These are phyloP conservation scores for Xylaria acuta DNA, from an alignment of 495 filamentous ascomycete genomes.

Conservation along the genomic window DNA sequence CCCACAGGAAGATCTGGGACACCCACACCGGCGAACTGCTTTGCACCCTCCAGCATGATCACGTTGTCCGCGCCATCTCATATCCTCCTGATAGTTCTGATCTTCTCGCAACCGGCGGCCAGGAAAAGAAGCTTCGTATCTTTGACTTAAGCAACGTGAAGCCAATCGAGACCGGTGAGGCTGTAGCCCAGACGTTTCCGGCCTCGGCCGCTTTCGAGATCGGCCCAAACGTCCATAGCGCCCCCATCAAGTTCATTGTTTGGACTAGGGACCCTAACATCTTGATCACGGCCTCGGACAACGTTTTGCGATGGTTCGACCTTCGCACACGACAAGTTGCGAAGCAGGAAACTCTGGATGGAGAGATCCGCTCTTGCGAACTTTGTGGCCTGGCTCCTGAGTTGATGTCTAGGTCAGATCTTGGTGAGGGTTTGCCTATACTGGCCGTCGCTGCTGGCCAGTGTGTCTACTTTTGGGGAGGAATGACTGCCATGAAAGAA, in stretches of 20 bases:
- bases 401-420: constrained; percentile 49
- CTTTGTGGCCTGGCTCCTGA: constrained; percentile 64
- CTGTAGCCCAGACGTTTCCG: constrained; percentile 38
- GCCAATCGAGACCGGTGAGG: constrained; percentile 31
- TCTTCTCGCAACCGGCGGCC: constrained; percentile 86
- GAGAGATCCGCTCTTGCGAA: constrained; percentile 89
- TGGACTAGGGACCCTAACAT: constrained; percentile 89
- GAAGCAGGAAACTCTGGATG: constrained; percentile 74
- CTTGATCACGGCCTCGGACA: constrained; percentile 89
- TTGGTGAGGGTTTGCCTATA: constrained; percentile 61
- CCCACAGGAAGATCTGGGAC: constrained; percentile 87
- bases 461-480: constrained; percentile 90
- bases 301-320: constrained; percentile 94
- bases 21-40: constrained; percentile 92
- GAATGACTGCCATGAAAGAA: constrained; percentile 68
- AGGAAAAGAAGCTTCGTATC: constrained; percentile 95
- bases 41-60: constrained; percentile 85
- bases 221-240: constrained; percentile 78
- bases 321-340: constrained; percentile 74
- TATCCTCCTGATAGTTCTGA: constrained; percentile 82
- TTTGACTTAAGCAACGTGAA: constrained; percentile 76
- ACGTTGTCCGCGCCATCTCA: constrained; percentile 92
- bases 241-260: constrained; percentile 91
- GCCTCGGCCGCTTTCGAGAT: constrained; percentile 77
- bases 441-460: constrained; percentile 81